phyloP scores from a whole-genome alignment of 2,329 filamentous ascomycete species.

The Talaromyces rugulosus region DNA sequence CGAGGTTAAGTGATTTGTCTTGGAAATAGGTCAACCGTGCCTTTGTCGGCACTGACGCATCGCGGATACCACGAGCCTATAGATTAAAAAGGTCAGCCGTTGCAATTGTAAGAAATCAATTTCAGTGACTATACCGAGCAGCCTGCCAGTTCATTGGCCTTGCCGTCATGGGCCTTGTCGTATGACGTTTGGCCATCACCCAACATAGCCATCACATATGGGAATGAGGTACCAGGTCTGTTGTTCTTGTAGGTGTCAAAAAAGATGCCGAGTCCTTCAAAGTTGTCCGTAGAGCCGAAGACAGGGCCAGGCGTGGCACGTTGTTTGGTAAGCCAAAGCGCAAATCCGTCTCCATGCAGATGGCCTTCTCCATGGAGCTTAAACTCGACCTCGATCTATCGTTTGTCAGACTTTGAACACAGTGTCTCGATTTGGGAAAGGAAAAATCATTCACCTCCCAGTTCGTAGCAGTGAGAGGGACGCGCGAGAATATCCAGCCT shows the following conservation, averaged over 20 bases:
- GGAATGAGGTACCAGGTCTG: conserved; percentile 89
- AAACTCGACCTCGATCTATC: conserved; percentile 83
- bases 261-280: conserved; percentile 92
- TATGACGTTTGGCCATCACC: conserved; percentile 86
- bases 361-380: conserved; percentile 84
- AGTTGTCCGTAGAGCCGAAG: conserved; percentile 82
- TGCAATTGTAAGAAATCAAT: background rate
- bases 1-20: conserved; percentile 84
- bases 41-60: conserved; percentile 74
- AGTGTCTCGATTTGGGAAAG: background rate
- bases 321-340: conserved; percentile 96
- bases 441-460: conserved; percentile 65
- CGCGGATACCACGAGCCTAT: conserved; percentile 77
- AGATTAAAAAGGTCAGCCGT: background rate
- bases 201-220: conserved; percentile 97
- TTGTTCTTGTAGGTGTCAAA: conserved; percentile 99
- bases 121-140: conserved; percentile 63
- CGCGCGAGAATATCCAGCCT: conserved; percentile 90
- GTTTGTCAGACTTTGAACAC: background rate
- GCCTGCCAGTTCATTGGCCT: conserved; percentile 84
- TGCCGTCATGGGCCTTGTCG: conserved; percentile 92
- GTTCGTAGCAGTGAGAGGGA: conserved; percentile 94
- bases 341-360: conserved; percentile 93
- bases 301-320: conserved; percentile 75
- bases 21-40: conserved; percentile 91